Evolutionary conservation across 1,284 basidiomycete genomes (phyloP), one percentile per base, ranked within the genome.

Genomic region (Ganoderma boninense): DNA sequence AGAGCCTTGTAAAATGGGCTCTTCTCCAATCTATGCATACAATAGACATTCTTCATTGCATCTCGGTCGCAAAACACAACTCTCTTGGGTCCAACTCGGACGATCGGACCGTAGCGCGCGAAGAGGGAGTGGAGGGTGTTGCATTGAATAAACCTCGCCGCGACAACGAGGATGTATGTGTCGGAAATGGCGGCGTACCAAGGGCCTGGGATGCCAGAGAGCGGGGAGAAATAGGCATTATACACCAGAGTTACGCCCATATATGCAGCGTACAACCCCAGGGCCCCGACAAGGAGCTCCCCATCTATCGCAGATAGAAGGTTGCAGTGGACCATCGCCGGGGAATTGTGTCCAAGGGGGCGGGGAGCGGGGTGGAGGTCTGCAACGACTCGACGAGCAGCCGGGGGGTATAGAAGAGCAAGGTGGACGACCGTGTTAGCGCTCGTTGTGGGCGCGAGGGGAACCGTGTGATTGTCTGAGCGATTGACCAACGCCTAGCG

Each of bases 1-100:
- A 75, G 64, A 49, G 64, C 49, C 62, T 73, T 72, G 62, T 76
- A 76, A 40, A 71, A 90, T 40, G 42, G 32, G 35, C 69, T 72
- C 69, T 76, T 76, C 38, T 43, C 38, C 38, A 76, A 68, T 29
- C 69, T 71, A 57, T 65, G 72, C 26, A 69, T 65, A 40, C 69
- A 70, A 42, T 76, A 76, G 4, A 76, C 73, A 38, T 67, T 60
- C 64, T 71, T 73, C 65, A 72, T 71, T 16, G 71, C 62, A 7
- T 26, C 42, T 4, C 62, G 60, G 38, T 77, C 75, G 29, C 65
- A 40, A 54, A 74, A 77, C 2, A 71, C 68, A 26, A 77, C 69
- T 62, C 67, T 75, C 52, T 72, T 72, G 23, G 74, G 74, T 10
- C 70, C 74, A 14, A 75, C 66, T 40, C 76, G 70, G 18, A 77